Conservation (phyloP, 2,329 filamentous ascomycete genomes). For the Coniochaeta sp. region DNA sequence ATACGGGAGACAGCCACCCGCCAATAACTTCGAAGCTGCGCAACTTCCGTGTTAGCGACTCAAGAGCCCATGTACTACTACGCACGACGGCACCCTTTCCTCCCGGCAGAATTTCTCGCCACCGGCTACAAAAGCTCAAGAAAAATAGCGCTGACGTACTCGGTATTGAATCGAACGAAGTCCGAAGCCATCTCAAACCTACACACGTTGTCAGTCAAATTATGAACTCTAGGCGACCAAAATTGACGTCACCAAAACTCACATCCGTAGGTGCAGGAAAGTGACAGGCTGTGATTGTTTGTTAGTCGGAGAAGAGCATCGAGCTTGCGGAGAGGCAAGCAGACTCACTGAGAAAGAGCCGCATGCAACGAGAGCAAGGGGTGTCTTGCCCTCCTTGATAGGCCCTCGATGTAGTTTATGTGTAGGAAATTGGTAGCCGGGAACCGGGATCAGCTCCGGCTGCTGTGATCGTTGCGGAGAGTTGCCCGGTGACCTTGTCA, state of each 20-base stretch:
- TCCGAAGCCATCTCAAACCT: constrained; percentile 26
- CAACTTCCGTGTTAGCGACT: not conserved
- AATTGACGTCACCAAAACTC: constrained; percentile 2
- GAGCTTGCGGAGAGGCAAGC: not conserved
- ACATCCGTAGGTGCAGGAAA: constrained; percentile 27
- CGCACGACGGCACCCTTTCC: not conserved
- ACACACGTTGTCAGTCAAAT: not conserved
- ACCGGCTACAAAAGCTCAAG: not conserved
- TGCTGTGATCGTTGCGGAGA: constrained; percentile 1
- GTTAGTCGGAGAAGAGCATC: not conserved
- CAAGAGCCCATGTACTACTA: not conserved
- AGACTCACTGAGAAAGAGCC: constrained; percentile 19
- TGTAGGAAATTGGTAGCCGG: constrained; percentile 17
- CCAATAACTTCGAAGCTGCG: constrained; percentile 69
- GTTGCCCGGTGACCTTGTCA: constrained; percentile 3
- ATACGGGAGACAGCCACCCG: constrained; percentile 70
- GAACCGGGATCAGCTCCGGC: constrained; percentile 2
- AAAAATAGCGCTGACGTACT: constrained; percentile 4
- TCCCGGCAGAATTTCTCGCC: not conserved
- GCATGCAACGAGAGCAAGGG: constrained; percentile 26
- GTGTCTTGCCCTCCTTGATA: constrained; percentile 18
- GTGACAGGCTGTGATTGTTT: constrained; percentile 11
- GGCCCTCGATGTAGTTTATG: constrained; percentile 18
- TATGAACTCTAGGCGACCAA: not conserved
- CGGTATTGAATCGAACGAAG: constrained; percentile 27